Base-by-base conservation (phyloP, 1,139 yeast species). In the Scheffersomyces titani region DNA sequence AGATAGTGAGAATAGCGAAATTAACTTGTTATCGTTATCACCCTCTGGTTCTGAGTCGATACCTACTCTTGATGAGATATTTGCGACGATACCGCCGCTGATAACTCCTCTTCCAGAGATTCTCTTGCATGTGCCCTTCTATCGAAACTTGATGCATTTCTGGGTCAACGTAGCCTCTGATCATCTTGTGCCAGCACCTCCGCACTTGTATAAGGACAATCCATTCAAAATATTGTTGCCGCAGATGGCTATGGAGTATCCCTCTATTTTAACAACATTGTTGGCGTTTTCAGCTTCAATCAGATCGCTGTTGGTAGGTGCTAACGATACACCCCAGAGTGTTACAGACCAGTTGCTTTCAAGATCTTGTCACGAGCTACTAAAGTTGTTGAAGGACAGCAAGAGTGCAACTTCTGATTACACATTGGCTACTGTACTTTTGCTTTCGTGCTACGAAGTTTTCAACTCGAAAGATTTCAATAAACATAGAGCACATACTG, bases 141-240 rank as follows among this genome's bases (percentile, higher is more conserved):
- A 86, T 65, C 73, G 86, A 48, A 83, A 83, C 55, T 74, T 87
- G 21, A 85, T 89, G 73, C 86, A 86, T 60, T 87, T 86, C 63
- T 90, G 85, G 78, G 73, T 87, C 18, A 77, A 84, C 55, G 84
- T 85, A 13, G 89, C 91, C 0, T 83, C 92, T 1, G 79, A 80
- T 50, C 76, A 82, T 49, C 73, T 89, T 46, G 92, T 88, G 5
- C 94, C 96, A 0, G 88, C 91, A 0, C 92, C 92, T 5, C 76
- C 83, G 1, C 70, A 75, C 19, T 65, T 81, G 3, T 87, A 87
- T 65, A 76, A 72, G 21, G 86, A 84, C 21, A 90, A 89, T 63
- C 96, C 96, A 0, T 89, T 89, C 71, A 81, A 81, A 58, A 80
- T 81, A 6, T 71, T 88, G 5, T 70, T 90, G 19, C 94, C 96